A percentile compares a stretch with the other conserved stretches of the same genome.
phyloP scores from a whole-genome alignment of 495 filamentous ascomycete species.

The Neurospora tetraspora region DNA sequence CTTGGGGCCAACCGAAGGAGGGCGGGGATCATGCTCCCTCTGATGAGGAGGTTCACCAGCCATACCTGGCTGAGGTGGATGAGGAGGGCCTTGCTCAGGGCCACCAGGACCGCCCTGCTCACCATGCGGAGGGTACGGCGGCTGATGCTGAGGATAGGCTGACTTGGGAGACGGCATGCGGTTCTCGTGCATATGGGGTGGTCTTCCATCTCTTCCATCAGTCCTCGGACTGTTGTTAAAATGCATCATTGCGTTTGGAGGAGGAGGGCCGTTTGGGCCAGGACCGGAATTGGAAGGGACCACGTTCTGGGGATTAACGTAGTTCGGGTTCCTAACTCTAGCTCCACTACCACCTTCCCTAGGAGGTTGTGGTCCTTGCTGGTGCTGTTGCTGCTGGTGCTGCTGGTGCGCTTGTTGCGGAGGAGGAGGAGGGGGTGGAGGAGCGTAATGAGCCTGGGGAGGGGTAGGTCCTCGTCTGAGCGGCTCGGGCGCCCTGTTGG shows the following conservation, averaged over 20 bases:
- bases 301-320: conserved; percentile 48
- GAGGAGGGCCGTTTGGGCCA: conserved; percentile 30
- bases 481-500: conserved; percentile 38
- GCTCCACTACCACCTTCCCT: conserved; percentile 12
- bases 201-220: conserved; percentile 65
- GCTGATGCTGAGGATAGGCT: conserved; percentile 69
- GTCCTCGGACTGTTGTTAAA: conserved; percentile 75
- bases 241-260: conserved; percentile 67
- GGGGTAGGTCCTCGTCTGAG: conserved; percentile 34
- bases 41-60: conserved; percentile 55
- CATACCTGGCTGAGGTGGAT: conserved; percentile 59
- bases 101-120: conserved; percentile 48
- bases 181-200: conserved; percentile 66
- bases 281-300: conserved; percentile 16
- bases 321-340: conserved; percentile 63
- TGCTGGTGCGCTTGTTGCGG: conserved; percentile 41
- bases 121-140: conserved; percentile 60
- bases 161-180: conserved; percentile 76
- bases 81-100: conserved; percentile 69
- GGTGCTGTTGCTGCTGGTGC: conserved; percentile 31
- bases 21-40: conserved; percentile 67
- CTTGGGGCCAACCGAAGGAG: conserved; percentile 72
- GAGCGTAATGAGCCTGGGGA: conserved; percentile 52
- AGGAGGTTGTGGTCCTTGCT: conserved; percentile 17
- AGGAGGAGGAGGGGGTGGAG: conserved; percentile 43